A percentile compares a stretch with the other conserved stretches of the same genome.
These are phyloP conservation scores for Cryphonectria naterciae DNA, from an alignment of 2,329 filamentous ascomycete species.

Conservation along the genomic window DNA sequence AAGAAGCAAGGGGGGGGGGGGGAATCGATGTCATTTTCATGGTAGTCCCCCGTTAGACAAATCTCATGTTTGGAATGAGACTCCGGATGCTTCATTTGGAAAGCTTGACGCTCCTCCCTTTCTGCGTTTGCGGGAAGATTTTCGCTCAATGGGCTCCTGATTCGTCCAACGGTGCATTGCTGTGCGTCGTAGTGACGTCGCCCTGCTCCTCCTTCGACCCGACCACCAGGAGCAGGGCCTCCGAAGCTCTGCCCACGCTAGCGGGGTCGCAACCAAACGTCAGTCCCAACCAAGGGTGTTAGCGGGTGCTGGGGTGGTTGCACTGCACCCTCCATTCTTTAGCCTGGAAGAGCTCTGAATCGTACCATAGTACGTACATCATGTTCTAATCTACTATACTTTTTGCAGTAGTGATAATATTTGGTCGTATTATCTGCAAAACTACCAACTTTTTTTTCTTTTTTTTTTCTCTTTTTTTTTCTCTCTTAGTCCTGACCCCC, in stretches of 20 bases:
- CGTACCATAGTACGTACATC: neutral
- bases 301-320: neutral
- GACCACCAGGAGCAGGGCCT: slow-evolving; percentile 4
- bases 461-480: neutral
- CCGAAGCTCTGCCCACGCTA: neutral
- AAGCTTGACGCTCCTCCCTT: slow-evolving; percentile 5
- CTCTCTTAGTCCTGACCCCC: neutral
- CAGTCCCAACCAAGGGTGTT: neutral
- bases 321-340: neutral
- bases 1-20: neutral
- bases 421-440: neutral
- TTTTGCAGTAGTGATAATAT: neutral
- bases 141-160: slow-evolving; percentile 1
- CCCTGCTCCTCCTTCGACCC: slow-evolving; percentile 1
- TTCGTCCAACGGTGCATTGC: slow-evolving; percentile 13
- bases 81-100: neutral
- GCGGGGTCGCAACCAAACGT: neutral
- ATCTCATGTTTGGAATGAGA: neutral
- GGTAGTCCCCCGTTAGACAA: slow-evolving; percentile 10
- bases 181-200: slow-evolving; percentile 17
- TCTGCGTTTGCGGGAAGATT: slow-evolving; percentile 11
- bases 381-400: neutral
- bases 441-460: neutral
- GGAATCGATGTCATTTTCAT: slow-evolving; percentile 11
- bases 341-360: neutral